Evolutionary conservation across 345 rosid species (phyloP), one percentile per base, ranked within the genome.

Genomic region (Sonneratia alba): DNA sequence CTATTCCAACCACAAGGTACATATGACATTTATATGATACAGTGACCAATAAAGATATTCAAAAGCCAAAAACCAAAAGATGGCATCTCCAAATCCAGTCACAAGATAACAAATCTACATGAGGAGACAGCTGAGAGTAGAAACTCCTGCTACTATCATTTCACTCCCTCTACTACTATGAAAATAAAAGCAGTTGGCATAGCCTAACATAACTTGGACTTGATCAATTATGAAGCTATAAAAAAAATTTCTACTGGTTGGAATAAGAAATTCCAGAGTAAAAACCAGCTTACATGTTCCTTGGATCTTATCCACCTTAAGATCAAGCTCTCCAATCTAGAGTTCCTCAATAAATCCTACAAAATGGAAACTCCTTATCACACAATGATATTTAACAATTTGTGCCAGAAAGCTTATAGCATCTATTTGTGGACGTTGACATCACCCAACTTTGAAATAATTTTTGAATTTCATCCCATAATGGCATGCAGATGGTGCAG

Each of bases 281-380:
- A 76, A 83, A 42, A 6, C 38, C 32, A 71, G 72, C 90, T 80
- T 84, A 91, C 98, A 78, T 91, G 88, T 79, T 83, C 86, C 80
- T 81, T 51, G 7, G 92, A 86, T 78, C 88, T 84, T 81, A 91
- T 83, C 89, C 89, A 84, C 71, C 82, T 73, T 45, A 88, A 61
- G 70, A 79, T 80, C 85, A 94, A 82, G 76, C 84, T 85, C 79
- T 81, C 83, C 85, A 94, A 80, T 72, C 79, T 84, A 81, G 87
- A 76, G 71, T 79, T 79, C 79, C 79, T 78, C 78, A 94, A 67
- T 74, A 94, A 81, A 78, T 88, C 82, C 96, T 91, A 81, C 77
- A 87, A 70, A 43, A 72, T 59, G 42, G 7, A 48, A 38, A 53
- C 7, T 15, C 48, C 19, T 18, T 47, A 9, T 19, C 63, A 66